These are phyloP conservation scores for Plasmodium coatneyi DNA, from an alignment of 169 alveolate genomes.

Conservation along the genomic window DNA sequence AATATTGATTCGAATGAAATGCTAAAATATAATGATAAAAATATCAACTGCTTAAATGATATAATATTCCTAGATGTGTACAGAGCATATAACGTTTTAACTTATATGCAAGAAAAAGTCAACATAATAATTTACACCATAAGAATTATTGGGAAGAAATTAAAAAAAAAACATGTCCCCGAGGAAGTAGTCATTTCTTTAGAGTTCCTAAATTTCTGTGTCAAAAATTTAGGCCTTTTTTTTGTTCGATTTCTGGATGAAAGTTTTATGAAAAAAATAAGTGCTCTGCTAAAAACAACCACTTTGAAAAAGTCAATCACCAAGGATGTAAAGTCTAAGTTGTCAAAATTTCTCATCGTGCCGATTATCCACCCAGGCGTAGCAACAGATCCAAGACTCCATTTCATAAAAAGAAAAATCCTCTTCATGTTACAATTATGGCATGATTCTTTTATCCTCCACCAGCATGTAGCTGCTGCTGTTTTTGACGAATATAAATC, in stretches of 20 bases:
- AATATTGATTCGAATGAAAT: slow-evolving; percentile 74
- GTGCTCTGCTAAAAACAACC: slow-evolving; percentile 76
- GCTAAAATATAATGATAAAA: slow-evolving; percentile 73
- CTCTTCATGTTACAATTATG: slow-evolving; percentile 81
- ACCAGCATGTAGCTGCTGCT: slow-evolving; percentile 78
- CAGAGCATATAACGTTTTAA: slow-evolving; percentile 74
- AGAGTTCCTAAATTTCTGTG: slow-evolving; percentile 80
- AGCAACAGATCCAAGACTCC: slow-evolving; percentile 85
- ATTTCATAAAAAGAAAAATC: slow-evolving; percentile 82
- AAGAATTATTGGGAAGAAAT: slow-evolving; percentile 79
- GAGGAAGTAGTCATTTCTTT: slow-evolving; percentile 84
- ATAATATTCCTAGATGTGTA: slow-evolving; percentile 74
- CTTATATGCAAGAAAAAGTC: slow-evolving; percentile 73
- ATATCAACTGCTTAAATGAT: slow-evolving; percentile 72
- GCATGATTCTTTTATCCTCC: slow-evolving; percentile 82
- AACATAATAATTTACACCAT: slow-evolving; percentile 67
- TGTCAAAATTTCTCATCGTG: slow-evolving; percentile 81
- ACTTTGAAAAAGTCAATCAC: slow-evolving; percentile 80
- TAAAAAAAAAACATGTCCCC: slow-evolving; percentile 81
- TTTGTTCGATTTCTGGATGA: slow-evolving; percentile 80
- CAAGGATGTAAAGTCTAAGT: slow-evolving; percentile 80
- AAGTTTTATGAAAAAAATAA: slow-evolving; percentile 80
- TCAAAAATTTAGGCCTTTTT: slow-evolving; percentile 79
- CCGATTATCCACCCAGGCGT: slow-evolving; percentile 86
- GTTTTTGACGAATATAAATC: slow-evolving; percentile 81